Conservation (phyloP, 495 filamentous ascomycete species). For the Penicillium argentinense region DNA sequence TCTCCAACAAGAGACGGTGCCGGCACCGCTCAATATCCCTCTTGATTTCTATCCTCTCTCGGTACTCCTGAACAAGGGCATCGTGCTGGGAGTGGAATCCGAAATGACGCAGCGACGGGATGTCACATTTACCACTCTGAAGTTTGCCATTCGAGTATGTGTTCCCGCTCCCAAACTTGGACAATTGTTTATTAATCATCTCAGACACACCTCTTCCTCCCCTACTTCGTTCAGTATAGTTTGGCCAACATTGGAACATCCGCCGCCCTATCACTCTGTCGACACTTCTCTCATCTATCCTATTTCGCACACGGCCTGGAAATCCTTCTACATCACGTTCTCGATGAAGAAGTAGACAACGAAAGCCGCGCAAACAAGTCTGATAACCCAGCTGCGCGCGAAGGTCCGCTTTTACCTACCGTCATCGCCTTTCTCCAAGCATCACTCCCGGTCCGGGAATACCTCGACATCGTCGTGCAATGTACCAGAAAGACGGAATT, state of each 20-base stretch:
- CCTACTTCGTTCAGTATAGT: constrained; percentile 77
- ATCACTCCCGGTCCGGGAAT: constrained; percentile 70
- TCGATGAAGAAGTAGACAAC: constrained; percentile 91
- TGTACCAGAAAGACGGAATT: constrained; percentile 98
- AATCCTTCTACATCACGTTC: constrained; percentile 85
- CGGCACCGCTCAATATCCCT: constrained; percentile 44
- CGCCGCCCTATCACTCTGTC: constrained; percentile 73
- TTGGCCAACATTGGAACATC: constrained; percentile 68
- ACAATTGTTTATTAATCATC: not conserved
- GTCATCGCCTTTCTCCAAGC: constrained; percentile 84
- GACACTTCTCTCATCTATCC: constrained; percentile 77
- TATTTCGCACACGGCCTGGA: constrained; percentile 94
- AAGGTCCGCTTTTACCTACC: constrained; percentile 73
- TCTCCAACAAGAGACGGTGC: constrained; percentile 53
- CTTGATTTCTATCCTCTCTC: constrained; percentile 98
- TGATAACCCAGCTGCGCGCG: constrained; percentile 25
- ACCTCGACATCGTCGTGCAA: constrained; percentile 93
- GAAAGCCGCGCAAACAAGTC: constrained; percentile 58
- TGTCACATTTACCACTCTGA: constrained; percentile 80
- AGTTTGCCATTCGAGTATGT: constrained; percentile 76
- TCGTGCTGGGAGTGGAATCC: constrained; percentile 86
- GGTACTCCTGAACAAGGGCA: constrained; percentile 75
- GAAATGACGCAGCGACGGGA: constrained; percentile 91
- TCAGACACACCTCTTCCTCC: constrained; percentile 86
- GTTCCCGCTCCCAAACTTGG: not conserved